Evolutionary conservation across 2,329 filamentous ascomycete genomes (phyloP).

Genomic region (Xenosphaeropsis pyriputrescens): DNA sequence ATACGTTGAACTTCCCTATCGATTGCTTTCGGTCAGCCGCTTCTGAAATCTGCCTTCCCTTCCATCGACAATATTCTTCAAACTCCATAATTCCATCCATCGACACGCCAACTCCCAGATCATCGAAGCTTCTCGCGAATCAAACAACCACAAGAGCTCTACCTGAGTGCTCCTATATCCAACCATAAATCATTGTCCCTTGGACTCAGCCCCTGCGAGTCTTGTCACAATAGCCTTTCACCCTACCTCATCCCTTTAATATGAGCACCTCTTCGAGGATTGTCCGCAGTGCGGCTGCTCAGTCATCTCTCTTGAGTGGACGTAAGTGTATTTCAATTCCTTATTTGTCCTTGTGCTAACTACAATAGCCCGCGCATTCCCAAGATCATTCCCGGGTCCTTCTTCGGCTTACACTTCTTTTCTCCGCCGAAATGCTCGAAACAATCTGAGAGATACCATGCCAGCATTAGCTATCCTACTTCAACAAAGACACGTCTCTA

Average conservation of each 20-base stretch:
- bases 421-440: constrained; percentile 18
- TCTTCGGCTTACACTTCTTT: constrained; percentile 16
- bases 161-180: no score
- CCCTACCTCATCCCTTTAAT: not conserved
- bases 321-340: constrained; percentile 8
- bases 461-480: constrained; percentile 41
- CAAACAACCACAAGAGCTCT: no score
- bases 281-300: constrained; percentile 18
- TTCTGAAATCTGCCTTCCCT: no score
- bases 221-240: not conserved
- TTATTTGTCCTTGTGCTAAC: not conserved
- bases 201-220: no score
- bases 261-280: constrained; percentile 21
- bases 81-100: no score
- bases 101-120: no score
- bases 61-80: no score
- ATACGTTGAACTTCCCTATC: no score
- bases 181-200: no score
- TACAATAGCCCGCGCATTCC: constrained; percentile 13
- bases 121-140: no score
- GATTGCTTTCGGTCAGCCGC: no score
- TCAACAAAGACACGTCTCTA: constrained; percentile 39
- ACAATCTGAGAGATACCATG: constrained; percentile 13
- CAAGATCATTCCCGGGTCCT: constrained; percentile 11
- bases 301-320: constrained; percentile 14